These are phyloP conservation scores for Anethum foeniculum DNA, from an alignment of 140 eudicot species.

Conservation along the genomic window DNA sequence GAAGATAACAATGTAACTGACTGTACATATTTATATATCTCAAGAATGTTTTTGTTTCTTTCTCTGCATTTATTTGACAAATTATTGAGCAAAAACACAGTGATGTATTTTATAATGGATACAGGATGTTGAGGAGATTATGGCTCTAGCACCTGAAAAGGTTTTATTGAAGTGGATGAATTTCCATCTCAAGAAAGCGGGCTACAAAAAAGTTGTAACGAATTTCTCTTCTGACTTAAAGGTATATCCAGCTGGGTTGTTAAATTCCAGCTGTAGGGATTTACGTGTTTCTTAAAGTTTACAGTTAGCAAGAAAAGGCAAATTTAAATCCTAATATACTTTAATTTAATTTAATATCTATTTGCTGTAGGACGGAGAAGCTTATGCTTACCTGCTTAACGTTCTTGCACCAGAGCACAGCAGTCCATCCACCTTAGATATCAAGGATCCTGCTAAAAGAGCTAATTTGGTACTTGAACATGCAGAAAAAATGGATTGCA, in stretches of 20 bases:
- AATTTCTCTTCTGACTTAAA: slow-evolving; percentile 86
- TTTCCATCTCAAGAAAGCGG: slow-evolving; percentile 88
- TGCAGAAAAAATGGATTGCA: slow-evolving; percentile 90
- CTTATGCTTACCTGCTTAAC: slow-evolving; percentile 89
- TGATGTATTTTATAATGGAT: neutral
- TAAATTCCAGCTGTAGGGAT: neutral
- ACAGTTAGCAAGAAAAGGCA: neutral
- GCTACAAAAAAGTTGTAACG: slow-evolving; percentile 76
- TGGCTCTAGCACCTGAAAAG: slow-evolving; percentile 87
- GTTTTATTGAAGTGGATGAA: slow-evolving; percentile 89
- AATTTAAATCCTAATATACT: neutral
- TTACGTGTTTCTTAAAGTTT: neutral
- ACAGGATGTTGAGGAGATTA: slow-evolving; percentile 95
- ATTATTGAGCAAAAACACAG: neutral
- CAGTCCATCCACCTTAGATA: slow-evolving; percentile 76
- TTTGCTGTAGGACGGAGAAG: slow-evolving; percentile 79
- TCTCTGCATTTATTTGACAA: neutral
- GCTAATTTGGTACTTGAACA: slow-evolving; percentile 91
- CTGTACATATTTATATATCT: neutral
- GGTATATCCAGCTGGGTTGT: slow-evolving; percentile 31
- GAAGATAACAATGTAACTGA: slow-evolving; percentile 74
- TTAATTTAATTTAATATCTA: neutral
- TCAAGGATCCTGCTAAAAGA: slow-evolving; percentile 76
- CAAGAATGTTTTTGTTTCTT: neutral
- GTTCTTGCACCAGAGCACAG: slow-evolving; percentile 97